These are phyloP conservation scores for Trichoderma afroharzianum DNA, from an alignment of 2,329 filamentous ascomycete species.

Conservation along the genomic window DNA sequence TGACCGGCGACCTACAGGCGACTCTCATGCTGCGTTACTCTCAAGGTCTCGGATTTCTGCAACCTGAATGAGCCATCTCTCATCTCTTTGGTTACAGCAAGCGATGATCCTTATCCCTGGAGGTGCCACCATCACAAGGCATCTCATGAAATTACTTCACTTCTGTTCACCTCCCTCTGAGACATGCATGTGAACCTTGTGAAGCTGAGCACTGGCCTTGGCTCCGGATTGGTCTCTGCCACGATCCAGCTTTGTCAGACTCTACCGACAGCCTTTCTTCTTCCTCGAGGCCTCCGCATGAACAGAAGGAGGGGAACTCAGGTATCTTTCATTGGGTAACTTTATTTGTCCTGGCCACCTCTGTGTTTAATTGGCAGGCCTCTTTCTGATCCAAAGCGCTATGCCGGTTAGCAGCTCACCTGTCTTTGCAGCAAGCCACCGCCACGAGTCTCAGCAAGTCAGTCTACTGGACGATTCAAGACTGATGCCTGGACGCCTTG, in stretches of 20 bases:
- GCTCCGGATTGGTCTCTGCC: background rate
- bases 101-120: background rate
- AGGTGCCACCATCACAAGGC: background rate
- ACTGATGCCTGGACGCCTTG: background rate
- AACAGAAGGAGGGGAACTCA: background rate
- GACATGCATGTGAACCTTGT: constrained; percentile 6
- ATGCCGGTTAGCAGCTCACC: background rate
- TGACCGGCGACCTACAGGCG: background rate
- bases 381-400: background rate
- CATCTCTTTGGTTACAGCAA: constrained; percentile 9
- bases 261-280: background rate
- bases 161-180: background rate
- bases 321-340: background rate
- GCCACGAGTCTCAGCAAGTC: background rate
- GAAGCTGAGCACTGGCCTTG: background rate
- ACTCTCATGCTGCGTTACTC: background rate
- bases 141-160: background rate
- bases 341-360: background rate
- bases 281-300: background rate
- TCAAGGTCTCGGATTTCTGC: background rate
- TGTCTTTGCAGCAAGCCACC: background rate
- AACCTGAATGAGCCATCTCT: background rate
- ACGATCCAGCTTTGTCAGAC: background rate
- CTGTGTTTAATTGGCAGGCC: background rate
- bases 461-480: background rate